Conservation (phyloP, 257 asterid species). For the Solanum ossicruentum region DNA sequence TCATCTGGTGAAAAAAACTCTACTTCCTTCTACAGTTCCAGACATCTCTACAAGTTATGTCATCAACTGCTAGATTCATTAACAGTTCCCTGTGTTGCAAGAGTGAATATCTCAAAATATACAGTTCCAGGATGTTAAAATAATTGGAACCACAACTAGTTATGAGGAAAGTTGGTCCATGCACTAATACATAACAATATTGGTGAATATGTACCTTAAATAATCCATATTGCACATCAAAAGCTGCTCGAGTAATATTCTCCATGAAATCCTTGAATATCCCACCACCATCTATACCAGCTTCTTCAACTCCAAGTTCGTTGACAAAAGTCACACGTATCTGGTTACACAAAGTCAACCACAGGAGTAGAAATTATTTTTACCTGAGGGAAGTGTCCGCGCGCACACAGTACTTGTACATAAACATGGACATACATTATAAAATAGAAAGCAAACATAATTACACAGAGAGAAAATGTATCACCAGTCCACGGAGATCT, state of each 20-base stretch:
- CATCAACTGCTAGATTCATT: background rate
- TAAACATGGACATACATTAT: background rate
- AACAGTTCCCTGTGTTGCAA: background rate
- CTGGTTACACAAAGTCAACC: slow-evolving; percentile 21
- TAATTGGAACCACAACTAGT: background rate
- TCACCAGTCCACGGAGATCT: slow-evolving; percentile 83
- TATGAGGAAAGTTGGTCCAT: background rate
- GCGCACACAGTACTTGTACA: background rate
- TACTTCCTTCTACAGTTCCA: background rate
- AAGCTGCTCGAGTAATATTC: slow-evolving; percentile 75
- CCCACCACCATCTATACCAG: slow-evolving; percentile 99
- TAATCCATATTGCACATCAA: slow-evolving; percentile 92
- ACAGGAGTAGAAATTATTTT: background rate
- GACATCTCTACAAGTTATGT: background rate
- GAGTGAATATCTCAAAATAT: background rate
- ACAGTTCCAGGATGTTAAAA: background rate
- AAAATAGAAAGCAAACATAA: background rate
- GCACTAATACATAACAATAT: background rate
- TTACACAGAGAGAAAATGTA: slow-evolving; percentile 1
- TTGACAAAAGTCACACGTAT: slow-evolving; percentile 80
- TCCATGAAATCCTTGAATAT: slow-evolving; percentile 99
- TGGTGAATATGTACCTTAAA: slow-evolving; percentile 60
- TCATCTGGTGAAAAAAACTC: background rate
- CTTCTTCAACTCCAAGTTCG: slow-evolving; percentile 98
- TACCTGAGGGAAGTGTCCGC: background rate